Evolutionary conservation across 2,329 filamentous ascomycete species (phyloP), one percentile per base, ranked within the genome.

Genomic region (Amesomyces nigricolor): DNA sequence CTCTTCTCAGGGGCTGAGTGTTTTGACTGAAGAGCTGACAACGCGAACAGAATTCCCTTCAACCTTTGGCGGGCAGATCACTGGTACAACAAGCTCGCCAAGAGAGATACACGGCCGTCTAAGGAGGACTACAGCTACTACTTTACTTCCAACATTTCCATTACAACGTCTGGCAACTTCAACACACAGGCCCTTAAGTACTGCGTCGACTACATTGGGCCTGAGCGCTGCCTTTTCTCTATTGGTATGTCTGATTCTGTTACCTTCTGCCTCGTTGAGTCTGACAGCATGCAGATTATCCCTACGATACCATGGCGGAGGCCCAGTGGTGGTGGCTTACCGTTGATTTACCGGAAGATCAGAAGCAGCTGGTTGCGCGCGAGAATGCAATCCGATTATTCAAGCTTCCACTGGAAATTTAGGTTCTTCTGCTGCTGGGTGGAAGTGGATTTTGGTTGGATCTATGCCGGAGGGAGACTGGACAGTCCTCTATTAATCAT

Each of bases 61-160:
- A 75, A 75, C 62, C 62, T 73, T 1, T 67, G 67, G 62, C 57
- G 70, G 5, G 69, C 70, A 16, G 71, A 72, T 32, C 71, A 75
- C 64, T 74, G 72, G 72, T 73, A 72, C 61, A 73, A 74, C 59
- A 72, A 74, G 57, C 71, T 71, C 0, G 70, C 66, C 32, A 75
- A 75, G 55, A 68, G 66, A 38, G 64, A 63, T 4, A 64, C 62
- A 0, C 60, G 71, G 26, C 70, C 71, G 2, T 72, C 69, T 42
- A 71, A 70, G 58, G 58, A 73, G 4, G 71, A 74, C 61, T 74
- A 75, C 64, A 61, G 53, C 17, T 69, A 71, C 58, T 71, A 71
- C 57, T 74, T 72, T 57, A 70, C 56, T 4, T 67, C 72, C 53
- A 75, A 75, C 47, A 65, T 75, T 45, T 73, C 68, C 11, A 70